Evolutionary conservation across 192 early-diverging fungal genomes (phyloP), one percentile per base, ranked within the genome.

Genomic region (Geosiphon pyriformis): DNA sequence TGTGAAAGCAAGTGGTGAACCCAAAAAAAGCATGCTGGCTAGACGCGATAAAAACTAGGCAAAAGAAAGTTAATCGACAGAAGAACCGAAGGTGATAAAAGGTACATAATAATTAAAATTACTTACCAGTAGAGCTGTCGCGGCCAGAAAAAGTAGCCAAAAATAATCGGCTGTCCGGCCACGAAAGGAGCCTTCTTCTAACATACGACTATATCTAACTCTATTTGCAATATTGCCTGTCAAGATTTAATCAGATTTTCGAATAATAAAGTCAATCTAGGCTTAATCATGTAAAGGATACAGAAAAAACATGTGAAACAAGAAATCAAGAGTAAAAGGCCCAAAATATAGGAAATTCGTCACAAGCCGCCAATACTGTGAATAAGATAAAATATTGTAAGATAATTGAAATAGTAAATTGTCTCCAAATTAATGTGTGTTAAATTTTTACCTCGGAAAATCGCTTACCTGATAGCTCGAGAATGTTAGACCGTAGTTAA

Each of bases 321-420:
- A 68, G 70, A 93, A 95, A 72, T 98, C 92, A 20, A 99, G 72
- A 8, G 92, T 92, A 48, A 98, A 76, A 3, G 80, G 75, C 25
- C 97, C 97, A 82, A 94, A 92, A 70, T 92, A 99, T 63, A 99
- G 72, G 68, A 98, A 99, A 53, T 89, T 91, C 1, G 95, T 96
- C 3, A 94, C 31, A 26, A 96, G 79, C 18, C 97, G 81, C 94
- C 94, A 96, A 78, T 88, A 95, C 86, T 98, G 75, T 51, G 25
- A 27, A 56, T 18, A 20, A 12, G 30, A 54, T 42, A 15, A 42
- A 42, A 42, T 10, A n/a, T n/a, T n/a, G n/a, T n/a, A n/a, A n/a
- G n/a, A n/a, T n/a, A n/a, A n/a, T n/a, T n/a, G n/a, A n/a, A n/a
- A n/a, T n/a, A n/a, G n/a, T n/a, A n/a, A n/a, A n/a, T n/a, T n/a